Evolutionary conservation across 1,139 yeast genomes (phyloP), one percentile per base, ranked within the genome.

Genomic region (Starmera stellimalicola): DNA sequence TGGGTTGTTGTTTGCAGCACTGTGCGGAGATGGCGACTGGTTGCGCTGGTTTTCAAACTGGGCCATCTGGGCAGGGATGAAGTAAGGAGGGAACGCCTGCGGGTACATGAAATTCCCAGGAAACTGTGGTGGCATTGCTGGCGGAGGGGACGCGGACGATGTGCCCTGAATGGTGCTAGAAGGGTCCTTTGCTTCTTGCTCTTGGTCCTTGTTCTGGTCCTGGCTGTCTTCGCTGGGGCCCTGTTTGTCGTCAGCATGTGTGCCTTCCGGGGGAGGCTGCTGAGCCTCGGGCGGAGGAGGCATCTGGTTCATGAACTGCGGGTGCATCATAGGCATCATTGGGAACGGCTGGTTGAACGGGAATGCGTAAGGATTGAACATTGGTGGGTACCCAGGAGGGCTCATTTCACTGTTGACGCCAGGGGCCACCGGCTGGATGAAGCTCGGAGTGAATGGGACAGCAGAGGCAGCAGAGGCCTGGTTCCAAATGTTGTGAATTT

Each of bases 401-500:
- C 25, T 22, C 5, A 22, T 22, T n/a, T 22, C 25, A 10, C 36
- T 34, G 24, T 41, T 47, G 7, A 33, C 40, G 22, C 36, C 43
- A 11, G 30, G 39, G 25, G 26, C 32, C 15, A 24, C 41, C 15
- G 35, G 37, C 10, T 40, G 42, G 17, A 31, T 34, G 32, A 38
- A 44, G 51, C 43, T 43, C 32, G 82, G 78, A 14, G 74, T 72
- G 47, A 76, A 76, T 9, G 77, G 59, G 2, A 80, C 78, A 1
- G 82, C 80, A 19, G 77, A 58, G 2, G 80, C 81, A 3, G 82
- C 80, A 14, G 77, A 58, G 4, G 80, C 81, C 0, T 81, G 81
- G 49, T 75, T 74, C 83, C 83, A 77, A 43, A 74, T 70, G 45
- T 61, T 46, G 18, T 35, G 29, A 23, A 35, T 36, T 18, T 39